phyloP scores from a whole-genome alignment of 2,329 filamentous ascomycete genomes.

The Arthrinium phaeospermum region DNA sequence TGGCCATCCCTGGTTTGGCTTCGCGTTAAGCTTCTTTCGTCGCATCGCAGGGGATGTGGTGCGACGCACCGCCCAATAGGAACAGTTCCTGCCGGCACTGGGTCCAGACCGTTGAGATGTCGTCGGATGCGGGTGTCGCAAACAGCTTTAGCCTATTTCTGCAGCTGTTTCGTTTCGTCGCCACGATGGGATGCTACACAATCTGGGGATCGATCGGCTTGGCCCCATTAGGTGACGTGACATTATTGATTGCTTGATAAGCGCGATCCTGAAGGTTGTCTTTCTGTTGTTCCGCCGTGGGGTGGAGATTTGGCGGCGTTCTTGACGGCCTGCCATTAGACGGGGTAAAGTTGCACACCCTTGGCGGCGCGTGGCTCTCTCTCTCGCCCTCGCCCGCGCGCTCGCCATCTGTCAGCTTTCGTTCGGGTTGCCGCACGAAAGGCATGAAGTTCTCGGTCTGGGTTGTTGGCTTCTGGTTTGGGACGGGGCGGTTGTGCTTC shows the following conservation, averaged over 20 bases:
- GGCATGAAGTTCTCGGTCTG: not conserved
- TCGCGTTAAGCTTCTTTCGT: not conserved
- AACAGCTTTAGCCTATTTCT: not conserved
- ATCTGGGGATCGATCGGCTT: constrained; percentile 11
- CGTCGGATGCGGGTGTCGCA: constrained; percentile 1
- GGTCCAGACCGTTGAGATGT: not conserved
- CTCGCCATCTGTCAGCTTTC: too few relatives aligned
- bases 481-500: not conserved
- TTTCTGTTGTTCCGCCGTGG: not conserved
- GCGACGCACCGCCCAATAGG: not conserved
- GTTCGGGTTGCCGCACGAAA: not conserved
- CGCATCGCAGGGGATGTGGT: not conserved
- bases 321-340: not conserved
- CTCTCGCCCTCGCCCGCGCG: not conserved
- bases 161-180: not conserved
- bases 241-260: constrained; percentile 6
- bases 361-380: not conserved
- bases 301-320: not conserved
- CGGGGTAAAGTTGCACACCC: not conserved
- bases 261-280: not conserved
- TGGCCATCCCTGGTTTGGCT: not conserved
- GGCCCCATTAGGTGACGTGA: not conserved
- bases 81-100: not conserved
- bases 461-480: not conserved
- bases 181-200: constrained; percentile 4